Base-by-base conservation (phyloP, 2,329 filamentous ascomycete genomes). In the Ophiosphaerella narmari region DNA sequence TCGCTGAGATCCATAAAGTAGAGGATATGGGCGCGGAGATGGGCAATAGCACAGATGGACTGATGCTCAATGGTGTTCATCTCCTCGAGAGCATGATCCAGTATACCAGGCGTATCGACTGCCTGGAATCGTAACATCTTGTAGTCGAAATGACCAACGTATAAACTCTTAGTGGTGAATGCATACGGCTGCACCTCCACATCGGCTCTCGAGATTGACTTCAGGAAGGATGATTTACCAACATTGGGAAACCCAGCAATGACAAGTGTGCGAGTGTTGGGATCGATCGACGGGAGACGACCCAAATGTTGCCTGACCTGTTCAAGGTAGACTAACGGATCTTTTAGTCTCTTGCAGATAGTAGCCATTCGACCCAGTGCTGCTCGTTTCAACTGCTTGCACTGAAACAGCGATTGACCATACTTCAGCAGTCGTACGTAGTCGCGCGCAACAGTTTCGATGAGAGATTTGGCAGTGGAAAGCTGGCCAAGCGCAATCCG, bases 1-100 rank as follows among this genome's bases (percentile, higher is more conserved):
- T 97, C 93, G 18, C 90, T 96, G 54, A 97, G 80, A 80, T 97
- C 93, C 90, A 97, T 96, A 72, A 97, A 97, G 77, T 97, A 97
- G 52, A 97, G 81, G 59, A 99, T 95, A 48, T 93, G 93, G 36
- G 92, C 95, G 66, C 93, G 86, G 71, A 99, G 81, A 80, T 99
- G 95, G 43, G 94, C 94, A 78, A 99, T 96, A 9, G 95, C 94
- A 14, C 93, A 97, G 63, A 99, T 97, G 55, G 89, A 89, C 80
- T 97, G 94, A 91, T 97, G 97, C 77, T 99, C 94, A 71, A 99
- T 99, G 3, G 94, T 97, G 78, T 97, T 72, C 94, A 97, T 99
- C 79, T 97, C 94, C 77, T 97, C 94, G 7, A 99, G 85, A 32
- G 93, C 92, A 74, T 99, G 94, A 66, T 99, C 94, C 54, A 99